phyloP scores from a whole-genome alignment of 1,139 yeast genomes.

The Protomyces macrosporus region DNA sequence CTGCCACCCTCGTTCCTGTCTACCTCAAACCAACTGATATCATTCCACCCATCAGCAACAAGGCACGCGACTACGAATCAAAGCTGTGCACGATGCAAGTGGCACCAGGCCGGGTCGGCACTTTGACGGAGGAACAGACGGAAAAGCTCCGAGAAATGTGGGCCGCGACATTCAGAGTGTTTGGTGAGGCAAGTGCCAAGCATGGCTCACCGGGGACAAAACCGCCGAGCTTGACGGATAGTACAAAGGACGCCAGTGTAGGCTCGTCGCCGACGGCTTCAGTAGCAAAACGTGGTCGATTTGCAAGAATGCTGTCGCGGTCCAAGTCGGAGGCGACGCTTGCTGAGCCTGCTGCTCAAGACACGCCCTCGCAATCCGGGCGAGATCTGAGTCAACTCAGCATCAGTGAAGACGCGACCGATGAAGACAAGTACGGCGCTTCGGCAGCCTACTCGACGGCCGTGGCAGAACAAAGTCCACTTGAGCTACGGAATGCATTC shows the following conservation, averaged over 20 bases:
- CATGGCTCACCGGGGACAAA: conserved; percentile 33
- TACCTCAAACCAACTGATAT: not conserved
- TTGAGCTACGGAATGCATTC: conserved; percentile 38
- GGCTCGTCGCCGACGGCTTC: not conserved
- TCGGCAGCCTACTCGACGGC: conserved; percentile 33
- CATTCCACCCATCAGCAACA: conserved; percentile 17
- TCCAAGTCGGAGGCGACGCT: conserved; percentile 9
- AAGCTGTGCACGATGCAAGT: conserved; percentile 10
- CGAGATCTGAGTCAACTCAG: not conserved
- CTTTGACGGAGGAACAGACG: conserved; percentile 60
- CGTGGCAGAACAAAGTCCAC: conserved; percentile 35
- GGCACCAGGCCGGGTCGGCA: conserved; percentile 51
- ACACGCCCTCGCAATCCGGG: not conserved
- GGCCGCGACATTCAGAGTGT: conserved; percentile 58
- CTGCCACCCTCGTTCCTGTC: not conserved
- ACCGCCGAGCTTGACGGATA: conserved; percentile 35
- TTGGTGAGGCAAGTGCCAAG: conserved; percentile 46
- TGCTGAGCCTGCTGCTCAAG: not conserved
- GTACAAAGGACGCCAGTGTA: conserved; percentile 16
- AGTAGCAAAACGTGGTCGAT: conserved; percentile 20
- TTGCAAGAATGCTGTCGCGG: conserved; percentile 26
- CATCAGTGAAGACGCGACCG: conserved; percentile 22
- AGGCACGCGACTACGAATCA: conserved; percentile 10
- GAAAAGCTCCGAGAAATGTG: conserved; percentile 65
- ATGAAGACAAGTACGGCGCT: conserved; percentile 34